Evolutionary conservation across 768 basidiomycete genomes (phyloP).

Genomic region (Brasilioporus rufonigricans): DNA sequence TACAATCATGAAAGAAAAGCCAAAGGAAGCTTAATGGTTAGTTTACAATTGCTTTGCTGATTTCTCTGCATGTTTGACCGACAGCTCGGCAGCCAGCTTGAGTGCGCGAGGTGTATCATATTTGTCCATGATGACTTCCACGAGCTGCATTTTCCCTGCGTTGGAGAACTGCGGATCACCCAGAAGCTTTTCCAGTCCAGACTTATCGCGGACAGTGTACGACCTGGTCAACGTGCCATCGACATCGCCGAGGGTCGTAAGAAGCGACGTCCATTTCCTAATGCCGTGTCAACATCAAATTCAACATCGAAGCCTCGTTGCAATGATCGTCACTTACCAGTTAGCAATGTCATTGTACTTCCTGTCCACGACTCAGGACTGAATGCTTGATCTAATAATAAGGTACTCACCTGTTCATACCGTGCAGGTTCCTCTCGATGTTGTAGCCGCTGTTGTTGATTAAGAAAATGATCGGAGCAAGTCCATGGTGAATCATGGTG

Average conservation of each 20-base stretch:
- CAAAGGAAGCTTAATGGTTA: too few relatives aligned
- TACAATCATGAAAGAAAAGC: too few relatives aligned
- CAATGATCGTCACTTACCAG: slow-evolving; percentile 44
- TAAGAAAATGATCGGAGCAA: slow-evolving; percentile 83
- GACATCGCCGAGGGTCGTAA: slow-evolving; percentile 57
- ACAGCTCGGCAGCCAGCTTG: slow-evolving; percentile 46
- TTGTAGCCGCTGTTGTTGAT: slow-evolving; percentile 83
- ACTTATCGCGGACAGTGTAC: slow-evolving; percentile 64
- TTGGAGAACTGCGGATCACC: slow-evolving; percentile 56
- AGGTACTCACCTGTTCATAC: slow-evolving; percentile 45
- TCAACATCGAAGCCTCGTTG: neutral
- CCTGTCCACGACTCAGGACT: slow-evolving; percentile 31
- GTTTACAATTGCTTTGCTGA: slow-evolving; percentile 20
- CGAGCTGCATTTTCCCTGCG: slow-evolving; percentile 69
- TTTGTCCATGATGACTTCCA: slow-evolving; percentile 76
- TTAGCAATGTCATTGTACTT: slow-evolving; percentile 85
- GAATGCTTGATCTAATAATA: neutral
- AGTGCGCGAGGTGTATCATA: slow-evolving; percentile 70
- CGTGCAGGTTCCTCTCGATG: slow-evolving; percentile 80
- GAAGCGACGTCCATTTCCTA: slow-evolving; percentile 64
- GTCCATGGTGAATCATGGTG: slow-evolving; percentile 69
- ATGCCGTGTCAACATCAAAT: neutral
- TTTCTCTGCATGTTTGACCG: slow-evolving; percentile 13
- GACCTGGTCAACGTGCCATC: slow-evolving; percentile 50
- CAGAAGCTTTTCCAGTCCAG: slow-evolving; percentile 67